Conservation (phyloP, 345 rosid genomes). For the Citrus maxima region DNA sequence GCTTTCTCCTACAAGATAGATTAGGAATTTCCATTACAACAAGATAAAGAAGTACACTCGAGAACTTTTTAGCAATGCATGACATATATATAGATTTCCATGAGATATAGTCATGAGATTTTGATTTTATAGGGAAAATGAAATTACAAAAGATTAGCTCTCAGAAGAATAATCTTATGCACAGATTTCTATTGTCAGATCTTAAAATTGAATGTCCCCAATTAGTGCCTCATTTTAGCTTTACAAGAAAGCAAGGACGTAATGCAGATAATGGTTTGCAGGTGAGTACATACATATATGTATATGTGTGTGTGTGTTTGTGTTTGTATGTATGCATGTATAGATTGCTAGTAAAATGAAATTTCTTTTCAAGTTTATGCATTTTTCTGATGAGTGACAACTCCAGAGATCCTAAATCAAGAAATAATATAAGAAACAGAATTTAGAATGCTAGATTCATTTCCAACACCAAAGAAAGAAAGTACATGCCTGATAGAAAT, state of each 20-base stretch:
- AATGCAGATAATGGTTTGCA: background rate
- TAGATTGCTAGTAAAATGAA: background rate
- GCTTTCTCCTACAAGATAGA: slow-evolving; percentile 60
- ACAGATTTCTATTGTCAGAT: background rate
- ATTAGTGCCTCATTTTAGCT: background rate
- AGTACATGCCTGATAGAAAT: background rate
- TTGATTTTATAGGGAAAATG: background rate
- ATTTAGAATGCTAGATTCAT: background rate
- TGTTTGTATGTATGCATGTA: fast-evolving
- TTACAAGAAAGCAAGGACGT: background rate
- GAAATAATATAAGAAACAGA: background rate
- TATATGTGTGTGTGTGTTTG: too few species aligned
- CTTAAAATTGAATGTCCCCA: background rate
- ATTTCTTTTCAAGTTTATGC: background rate
- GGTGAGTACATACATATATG: background rate
- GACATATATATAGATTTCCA: background rate
- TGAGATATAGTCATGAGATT: background rate
- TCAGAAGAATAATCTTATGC: background rate
- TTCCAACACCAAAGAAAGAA: background rate
- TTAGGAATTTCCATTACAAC: background rate
- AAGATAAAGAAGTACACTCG: background rate
- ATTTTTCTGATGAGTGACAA: background rate
- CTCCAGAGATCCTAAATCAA: slow-evolving; percentile 6
- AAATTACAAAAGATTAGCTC: background rate
- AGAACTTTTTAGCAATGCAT: background rate